These are phyloP conservation scores for Erysimum cheiri DNA, from an alignment of 441 rosid genomes.

Conservation along the genomic window DNA sequence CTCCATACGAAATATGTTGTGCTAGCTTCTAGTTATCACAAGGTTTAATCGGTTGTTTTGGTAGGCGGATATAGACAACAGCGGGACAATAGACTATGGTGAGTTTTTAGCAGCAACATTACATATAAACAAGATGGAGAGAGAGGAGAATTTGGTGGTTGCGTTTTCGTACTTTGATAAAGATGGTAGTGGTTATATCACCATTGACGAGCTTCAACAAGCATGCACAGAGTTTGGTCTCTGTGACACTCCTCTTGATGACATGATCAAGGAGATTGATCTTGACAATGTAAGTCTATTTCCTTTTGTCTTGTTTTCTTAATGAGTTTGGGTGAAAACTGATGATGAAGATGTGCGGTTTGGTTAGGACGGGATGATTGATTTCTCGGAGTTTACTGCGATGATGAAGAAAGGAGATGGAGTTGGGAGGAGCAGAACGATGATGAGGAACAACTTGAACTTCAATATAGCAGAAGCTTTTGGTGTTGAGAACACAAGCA, in stretches of 20 bases:
- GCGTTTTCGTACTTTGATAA: conserved; percentile 86
- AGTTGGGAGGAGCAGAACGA: conserved; percentile 66
- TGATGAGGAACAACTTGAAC: conserved; percentile 73
- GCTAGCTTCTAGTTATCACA: neutral
- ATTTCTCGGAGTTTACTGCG: conserved; percentile 78
- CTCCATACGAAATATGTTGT: neutral
- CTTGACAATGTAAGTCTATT: conserved; percentile 73
- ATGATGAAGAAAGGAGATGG: conserved; percentile 85
- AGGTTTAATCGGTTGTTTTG: conserved; percentile 15
- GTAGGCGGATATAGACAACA: conserved; percentile 92
- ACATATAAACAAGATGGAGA: conserved; percentile 82
- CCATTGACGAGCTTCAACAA: conserved; percentile 85
- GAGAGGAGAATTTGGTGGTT: conserved; percentile 79
- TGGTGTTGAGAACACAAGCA: conserved; percentile 41
- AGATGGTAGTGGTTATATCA: conserved; percentile 88
- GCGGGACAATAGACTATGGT: conserved; percentile 88
- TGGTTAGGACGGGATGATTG: conserved; percentile 82
- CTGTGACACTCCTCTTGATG: conserved; percentile 73
- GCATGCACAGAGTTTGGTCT: conserved; percentile 89
- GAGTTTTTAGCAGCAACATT: conserved; percentile 90
- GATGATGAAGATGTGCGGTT: neutral
- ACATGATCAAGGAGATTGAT: conserved; percentile 80
- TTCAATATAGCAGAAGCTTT: conserved; percentile 69
- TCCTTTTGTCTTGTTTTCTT: neutral
- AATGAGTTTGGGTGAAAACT: neutral